Percentiles rank a stretch among this genome's conserved stretches.
phyloP scores from a whole-genome alignment of 2,329 filamentous ascomycete species.

The Leptodontidium sp. region DNA sequence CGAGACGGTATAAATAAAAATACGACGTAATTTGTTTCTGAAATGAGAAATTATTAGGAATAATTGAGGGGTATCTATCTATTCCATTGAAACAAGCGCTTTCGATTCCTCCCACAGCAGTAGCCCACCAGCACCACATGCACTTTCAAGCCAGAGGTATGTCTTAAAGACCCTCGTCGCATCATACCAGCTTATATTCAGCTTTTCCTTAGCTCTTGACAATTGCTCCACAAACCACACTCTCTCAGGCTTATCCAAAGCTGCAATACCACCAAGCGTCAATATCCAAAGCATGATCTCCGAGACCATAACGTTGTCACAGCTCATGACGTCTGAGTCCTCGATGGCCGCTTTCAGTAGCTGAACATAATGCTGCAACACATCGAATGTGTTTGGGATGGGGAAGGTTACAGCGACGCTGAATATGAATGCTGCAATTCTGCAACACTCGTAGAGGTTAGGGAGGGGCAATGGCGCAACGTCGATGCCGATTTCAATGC shows the following conservation, averaged over 20 bases:
- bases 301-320: background rate
- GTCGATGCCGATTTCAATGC: background rate
- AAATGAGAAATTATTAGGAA: too few relatives aligned
- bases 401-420: slow-evolving; percentile 20
- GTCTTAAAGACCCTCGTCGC: background rate
- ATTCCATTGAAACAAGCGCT: background rate
- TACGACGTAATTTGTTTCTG: too few relatives aligned
- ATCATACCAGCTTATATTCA: slow-evolving; percentile 12
- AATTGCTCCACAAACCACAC: slow-evolving; percentile 20
- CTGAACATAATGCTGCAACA: slow-evolving; percentile 8
- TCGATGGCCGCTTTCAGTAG: slow-evolving; percentile 10
- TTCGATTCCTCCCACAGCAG: slow-evolving; percentile 11
- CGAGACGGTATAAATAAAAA: too few relatives aligned
- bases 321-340: background rate
- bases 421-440: slow-evolving; percentile 15
- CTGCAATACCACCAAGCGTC: slow-evolving; percentile 20
- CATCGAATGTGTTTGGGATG: slow-evolving; percentile 12
- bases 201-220: background rate
- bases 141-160: slow-evolving; percentile 25
- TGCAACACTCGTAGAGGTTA: slow-evolving; percentile 20
- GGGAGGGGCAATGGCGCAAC: background rate
- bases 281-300: slow-evolving; percentile 20
- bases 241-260: slow-evolving; percentile 21
- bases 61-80: background rate
- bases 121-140: slow-evolving; percentile 14